These are phyloP conservation scores for Craterostigma plantagineum DNA, from an alignment of 257 asterid species.

Conservation along the genomic window DNA sequence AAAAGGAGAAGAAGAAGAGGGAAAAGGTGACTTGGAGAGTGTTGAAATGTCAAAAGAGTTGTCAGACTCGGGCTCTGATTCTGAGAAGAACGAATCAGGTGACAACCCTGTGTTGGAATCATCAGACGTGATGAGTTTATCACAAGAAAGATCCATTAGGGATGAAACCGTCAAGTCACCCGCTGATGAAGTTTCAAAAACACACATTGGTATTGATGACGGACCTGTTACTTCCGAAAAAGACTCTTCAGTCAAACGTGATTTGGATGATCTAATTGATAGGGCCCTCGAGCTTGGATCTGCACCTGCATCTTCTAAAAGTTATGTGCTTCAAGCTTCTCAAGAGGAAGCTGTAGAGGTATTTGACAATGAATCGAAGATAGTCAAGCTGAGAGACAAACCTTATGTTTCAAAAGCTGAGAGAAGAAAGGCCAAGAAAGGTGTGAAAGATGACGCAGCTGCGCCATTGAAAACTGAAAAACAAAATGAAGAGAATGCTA, in stretches of 20 bases:
- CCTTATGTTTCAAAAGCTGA: conserved; percentile 83
- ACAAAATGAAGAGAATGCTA: conserved; percentile 23
- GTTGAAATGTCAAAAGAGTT: conserved; percentile 40
- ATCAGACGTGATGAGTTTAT: conserved; percentile 14
- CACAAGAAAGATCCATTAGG: conserved; percentile 15
- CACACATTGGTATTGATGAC: conserved; percentile 10
- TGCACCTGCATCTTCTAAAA: conserved; percentile 41
- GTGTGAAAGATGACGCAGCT: conserved; percentile 31
- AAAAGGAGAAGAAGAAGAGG: conserved; percentile 89
- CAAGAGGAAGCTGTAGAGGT: conserved; percentile 20
- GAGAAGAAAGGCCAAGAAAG: conserved; percentile 89
- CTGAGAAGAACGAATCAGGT: conserved; percentile 41
- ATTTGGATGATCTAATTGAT: conserved; percentile 80
- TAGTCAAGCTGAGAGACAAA: conserved; percentile 43
- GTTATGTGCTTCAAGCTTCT: conserved; percentile 39
- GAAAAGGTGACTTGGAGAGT: conserved; percentile 36
- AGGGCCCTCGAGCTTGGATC: conserved; percentile 92
- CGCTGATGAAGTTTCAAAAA: conserved; percentile 16
- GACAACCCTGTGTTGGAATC: conserved; percentile 21
- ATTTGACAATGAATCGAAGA: conserved; percentile 18
- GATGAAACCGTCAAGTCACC: no score
- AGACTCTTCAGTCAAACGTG: conserved; percentile 19
- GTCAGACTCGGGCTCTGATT: conserved; percentile 53
- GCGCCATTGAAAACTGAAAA: conserved; percentile 17
- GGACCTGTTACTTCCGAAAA: conserved; percentile 22